Percentiles rank a stretch among this genome's conserved stretches.
Evolutionary conservation across 2,329 filamentous ascomycete species (phyloP).

Genomic region (Lojkania enalia): DNA sequence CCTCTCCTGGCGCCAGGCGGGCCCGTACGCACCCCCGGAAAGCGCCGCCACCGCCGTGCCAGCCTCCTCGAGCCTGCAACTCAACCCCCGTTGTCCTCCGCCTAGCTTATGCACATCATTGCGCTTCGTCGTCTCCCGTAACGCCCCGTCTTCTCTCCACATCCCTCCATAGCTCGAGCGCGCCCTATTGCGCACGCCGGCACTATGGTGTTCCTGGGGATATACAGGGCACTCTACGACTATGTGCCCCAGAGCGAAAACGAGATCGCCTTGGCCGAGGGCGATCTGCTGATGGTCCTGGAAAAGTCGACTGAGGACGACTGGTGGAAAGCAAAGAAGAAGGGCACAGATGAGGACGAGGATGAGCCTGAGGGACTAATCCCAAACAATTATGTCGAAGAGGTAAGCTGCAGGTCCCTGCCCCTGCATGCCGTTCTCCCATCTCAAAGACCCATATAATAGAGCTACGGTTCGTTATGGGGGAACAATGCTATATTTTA

Average conservation of each 20-base stretch:
- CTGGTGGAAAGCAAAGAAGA: constrained; percentile 98
- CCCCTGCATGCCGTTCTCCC: background rate
- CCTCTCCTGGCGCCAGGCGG: background rate
- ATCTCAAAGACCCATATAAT: too few species aligned
- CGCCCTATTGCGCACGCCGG: constrained; percentile 21
- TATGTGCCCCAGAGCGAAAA: constrained; percentile 85
- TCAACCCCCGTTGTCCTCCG: constrained; percentile 25
- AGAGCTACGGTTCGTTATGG: too few species aligned
- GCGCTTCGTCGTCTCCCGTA: constrained; percentile 20
- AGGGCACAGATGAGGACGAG: constrained; percentile 74
- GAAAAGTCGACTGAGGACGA: constrained; percentile 75
- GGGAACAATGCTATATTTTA: too few species aligned
- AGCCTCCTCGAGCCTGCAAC: constrained; percentile 28
- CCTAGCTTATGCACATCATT: constrained; percentile 34
- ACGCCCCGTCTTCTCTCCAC: constrained; percentile 13
- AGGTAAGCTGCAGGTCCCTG: constrained; percentile 62
- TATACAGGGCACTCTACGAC: constrained; percentile 90
- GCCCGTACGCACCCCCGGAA: too few species aligned
- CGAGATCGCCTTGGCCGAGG: constrained; percentile 82
- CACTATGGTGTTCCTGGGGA: constrained; percentile 85
- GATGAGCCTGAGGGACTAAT: constrained; percentile 90
- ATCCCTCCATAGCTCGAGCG: constrained; percentile 5
- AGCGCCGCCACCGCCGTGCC: too few species aligned
- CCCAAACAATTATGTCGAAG: constrained; percentile 92
- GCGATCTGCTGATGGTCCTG: constrained; percentile 84